Conservation (phyloP, 768 basidiomycete genomes). For the Pulveroboletus sp. region DNA sequence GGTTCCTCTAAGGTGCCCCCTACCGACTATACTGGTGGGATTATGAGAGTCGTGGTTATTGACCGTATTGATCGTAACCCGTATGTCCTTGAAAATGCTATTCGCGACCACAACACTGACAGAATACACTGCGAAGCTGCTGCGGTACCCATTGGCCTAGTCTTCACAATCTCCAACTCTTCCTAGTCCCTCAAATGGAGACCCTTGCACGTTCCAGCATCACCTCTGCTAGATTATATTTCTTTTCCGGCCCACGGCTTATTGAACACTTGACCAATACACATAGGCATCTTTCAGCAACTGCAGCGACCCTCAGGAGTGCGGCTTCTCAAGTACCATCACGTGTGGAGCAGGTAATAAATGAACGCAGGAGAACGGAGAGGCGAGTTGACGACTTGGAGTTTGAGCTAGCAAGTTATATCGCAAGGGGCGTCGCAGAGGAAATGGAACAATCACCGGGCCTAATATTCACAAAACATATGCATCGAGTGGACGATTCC, state of each 20-base stretch:
- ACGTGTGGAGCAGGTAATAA: slow-evolving; percentile 61
- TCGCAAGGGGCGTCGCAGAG: slow-evolving; percentile 40
- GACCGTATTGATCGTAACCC: slow-evolving; percentile 79
- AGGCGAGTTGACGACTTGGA: slow-evolving; percentile 70
- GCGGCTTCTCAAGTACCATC: slow-evolving; percentile 62
- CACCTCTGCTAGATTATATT: slow-evolving; percentile 70
- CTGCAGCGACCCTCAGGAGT: slow-evolving; percentile 63
- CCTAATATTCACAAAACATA: slow-evolving; percentile 39
- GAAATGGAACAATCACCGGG: slow-evolving; percentile 31
- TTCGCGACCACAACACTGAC: slow-evolving; percentile 7
- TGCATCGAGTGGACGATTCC: slow-evolving; percentile 61
- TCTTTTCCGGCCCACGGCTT: slow-evolving; percentile 77
- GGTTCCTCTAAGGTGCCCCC: slow-evolving; percentile 56
- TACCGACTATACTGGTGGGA: slow-evolving; percentile 68
- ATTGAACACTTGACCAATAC: slow-evolving; percentile 55
- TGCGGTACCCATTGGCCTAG: slow-evolving; percentile 83
- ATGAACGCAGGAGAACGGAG: slow-evolving; percentile 60
- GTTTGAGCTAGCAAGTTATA: slow-evolving; percentile 49
- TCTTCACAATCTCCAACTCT: slow-evolving; percentile 66
- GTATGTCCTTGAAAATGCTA: slow-evolving; percentile 36
- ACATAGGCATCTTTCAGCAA: slow-evolving; percentile 49
- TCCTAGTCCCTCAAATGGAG: slow-evolving; percentile 67
- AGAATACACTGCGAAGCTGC: slow-evolving; percentile 42
- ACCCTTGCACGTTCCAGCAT: slow-evolving; percentile 55
- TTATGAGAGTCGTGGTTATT: slow-evolving; percentile 77